Percentiles rank a stretch among this genome's conserved stretches.
phyloP scores from a whole-genome alignment of 2,329 filamentous ascomycete genomes.

The Metarhizium guizhouense region DNA sequence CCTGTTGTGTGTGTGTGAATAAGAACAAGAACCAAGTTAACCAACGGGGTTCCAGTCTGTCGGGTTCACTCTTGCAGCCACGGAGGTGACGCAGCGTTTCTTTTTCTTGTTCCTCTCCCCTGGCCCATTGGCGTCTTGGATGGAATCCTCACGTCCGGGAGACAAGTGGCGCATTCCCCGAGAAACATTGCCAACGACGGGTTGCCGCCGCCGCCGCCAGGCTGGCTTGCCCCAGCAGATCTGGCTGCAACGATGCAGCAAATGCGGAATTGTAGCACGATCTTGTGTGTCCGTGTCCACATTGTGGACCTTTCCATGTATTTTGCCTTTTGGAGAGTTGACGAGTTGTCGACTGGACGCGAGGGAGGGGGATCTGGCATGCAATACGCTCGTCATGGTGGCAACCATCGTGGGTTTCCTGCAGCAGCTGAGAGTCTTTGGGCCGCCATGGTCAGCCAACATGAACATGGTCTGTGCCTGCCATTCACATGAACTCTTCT shows the following conservation, averaged over 20 bases:
- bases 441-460: too few relatives aligned
- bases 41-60: background rate
- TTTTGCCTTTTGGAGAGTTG: too few relatives aligned
- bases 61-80: background rate
- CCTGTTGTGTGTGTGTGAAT: background rate
- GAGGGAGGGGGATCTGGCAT: too few relatives aligned
- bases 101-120: background rate
- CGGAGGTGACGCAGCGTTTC: too few relatives aligned
- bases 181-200: background rate
- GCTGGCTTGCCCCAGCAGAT: background rate
- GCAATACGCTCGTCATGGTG: too few relatives aligned
- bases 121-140: background rate
- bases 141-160: background rate
- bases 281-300: background rate
- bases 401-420: too few relatives aligned
- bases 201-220: background rate
- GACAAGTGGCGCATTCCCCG: background rate
- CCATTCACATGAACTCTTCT: too few relatives aligned
- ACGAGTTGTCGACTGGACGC: too few relatives aligned
- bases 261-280: background rate
- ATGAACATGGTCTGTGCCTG: too few relatives aligned
- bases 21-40: background rate
- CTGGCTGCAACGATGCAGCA: background rate
- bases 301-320: background rate
- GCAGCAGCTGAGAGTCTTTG: too few relatives aligned